phyloP scores from a whole-genome alignment of 352 stramenopile species.

The Phytophthora meadii region DNA sequence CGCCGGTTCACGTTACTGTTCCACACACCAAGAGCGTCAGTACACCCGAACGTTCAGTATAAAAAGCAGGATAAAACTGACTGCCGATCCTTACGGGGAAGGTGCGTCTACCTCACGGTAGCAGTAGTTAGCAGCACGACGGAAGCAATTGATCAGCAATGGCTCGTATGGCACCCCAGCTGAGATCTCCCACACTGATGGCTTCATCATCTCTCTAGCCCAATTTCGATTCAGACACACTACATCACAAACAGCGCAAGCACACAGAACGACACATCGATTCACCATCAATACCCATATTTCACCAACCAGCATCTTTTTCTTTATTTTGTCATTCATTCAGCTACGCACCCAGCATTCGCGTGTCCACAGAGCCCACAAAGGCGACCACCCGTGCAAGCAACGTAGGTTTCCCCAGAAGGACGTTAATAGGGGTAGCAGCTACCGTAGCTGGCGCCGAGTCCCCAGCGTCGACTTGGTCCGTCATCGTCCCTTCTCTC shows the following conservation, averaged over 20 bases:
- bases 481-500: slow-evolving; percentile 37
- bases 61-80: slow-evolving; percentile 1
- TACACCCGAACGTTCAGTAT: neutral
- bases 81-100: slow-evolving; percentile 66
- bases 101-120: slow-evolving; percentile 89
- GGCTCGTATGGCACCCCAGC: slow-evolving; percentile 79
- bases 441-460: neutral
- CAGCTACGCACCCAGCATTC: slow-evolving; percentile 50
- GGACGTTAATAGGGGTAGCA: slow-evolving; percentile 36
- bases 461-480: slow-evolving; percentile 31
- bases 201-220: slow-evolving; percentile 86
- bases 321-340: slow-evolving; percentile 7
- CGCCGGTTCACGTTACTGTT: slow-evolving; percentile 87
- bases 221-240: slow-evolving; percentile 75
- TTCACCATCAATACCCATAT: slow-evolving; percentile 10
- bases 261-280: slow-evolving; percentile 14
- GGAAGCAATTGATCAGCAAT: slow-evolving; percentile 84
- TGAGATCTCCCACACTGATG: slow-evolving; percentile 83
- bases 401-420: slow-evolving; percentile 64
- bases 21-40: slow-evolving; percentile 13
- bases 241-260: slow-evolving; percentile 31
- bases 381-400: slow-evolving; percentile 72
- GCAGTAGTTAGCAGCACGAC: slow-evolving; percentile 83
- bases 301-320: slow-evolving; percentile 6
- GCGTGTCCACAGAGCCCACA: slow-evolving; percentile 64